phyloP scores from a whole-genome alignment of 345 rosid species.

The Hevea brasiliensis region DNA sequence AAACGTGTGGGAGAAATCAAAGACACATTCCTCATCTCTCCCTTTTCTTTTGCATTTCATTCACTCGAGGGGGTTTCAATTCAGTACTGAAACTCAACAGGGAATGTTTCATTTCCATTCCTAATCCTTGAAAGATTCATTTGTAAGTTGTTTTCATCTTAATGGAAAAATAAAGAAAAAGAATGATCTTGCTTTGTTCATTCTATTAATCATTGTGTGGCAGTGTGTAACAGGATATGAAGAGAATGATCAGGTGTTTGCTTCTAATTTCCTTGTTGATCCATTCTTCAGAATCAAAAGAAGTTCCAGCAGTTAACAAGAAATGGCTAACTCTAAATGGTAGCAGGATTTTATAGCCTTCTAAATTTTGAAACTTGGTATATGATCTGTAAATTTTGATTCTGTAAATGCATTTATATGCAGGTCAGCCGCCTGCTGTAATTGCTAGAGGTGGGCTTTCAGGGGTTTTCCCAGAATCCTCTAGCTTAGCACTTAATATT shows the following conservation, averaged over 20 bases:
- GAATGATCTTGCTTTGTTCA: too few relatives aligned
- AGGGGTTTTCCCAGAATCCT: conserved; percentile 73
- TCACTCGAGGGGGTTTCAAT: too few relatives aligned
- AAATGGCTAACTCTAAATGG: conserved; percentile 71
- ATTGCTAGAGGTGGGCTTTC: conserved; percentile 86
- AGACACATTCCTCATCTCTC: background rate
- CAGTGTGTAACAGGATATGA: conserved; percentile 28
- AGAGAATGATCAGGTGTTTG: conserved; percentile 51
- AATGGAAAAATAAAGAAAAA: too few relatives aligned
- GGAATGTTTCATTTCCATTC: conserved; percentile 30
- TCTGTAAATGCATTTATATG: background rate
- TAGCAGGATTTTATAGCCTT: background rate
- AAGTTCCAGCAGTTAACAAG: conserved; percentile 16
- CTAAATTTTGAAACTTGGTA: too few relatives aligned
- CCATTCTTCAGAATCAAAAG: conserved; percentile 27
- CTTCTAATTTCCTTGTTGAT: conserved; percentile 45
- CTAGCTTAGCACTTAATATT: conserved; percentile 45
- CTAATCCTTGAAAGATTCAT: conserved; percentile 9
- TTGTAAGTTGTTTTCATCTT: conserved; percentile 8
- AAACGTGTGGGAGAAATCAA: conserved; percentile 24
- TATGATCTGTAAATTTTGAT: too few relatives aligned
- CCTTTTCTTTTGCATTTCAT: too few relatives aligned
- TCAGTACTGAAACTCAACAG: conserved; percentile 32
- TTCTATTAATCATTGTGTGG: background rate
- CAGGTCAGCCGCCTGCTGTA: conserved; percentile 64